Percentiles rank a stretch among this genome's conserved stretches.
phyloP scores from a whole-genome alignment of 495 filamentous ascomycete species.

The Talaromyces wortmannii region DNA sequence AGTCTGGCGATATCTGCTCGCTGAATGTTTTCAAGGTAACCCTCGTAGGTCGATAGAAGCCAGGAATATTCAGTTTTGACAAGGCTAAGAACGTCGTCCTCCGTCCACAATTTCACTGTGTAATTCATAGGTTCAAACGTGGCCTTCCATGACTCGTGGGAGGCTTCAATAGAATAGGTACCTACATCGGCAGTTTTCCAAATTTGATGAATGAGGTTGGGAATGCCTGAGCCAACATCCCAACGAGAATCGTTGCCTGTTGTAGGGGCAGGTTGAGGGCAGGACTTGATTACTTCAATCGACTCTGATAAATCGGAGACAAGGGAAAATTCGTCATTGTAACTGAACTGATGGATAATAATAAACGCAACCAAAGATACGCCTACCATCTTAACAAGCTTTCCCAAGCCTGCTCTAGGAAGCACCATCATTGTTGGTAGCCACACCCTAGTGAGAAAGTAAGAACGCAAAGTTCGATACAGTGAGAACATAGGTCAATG shows the following conservation, averaged over 20 bases:
- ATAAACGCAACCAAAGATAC: background rate
- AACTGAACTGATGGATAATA: background rate
- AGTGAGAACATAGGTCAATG: background rate
- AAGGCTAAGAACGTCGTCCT: background rate
- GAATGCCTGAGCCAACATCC: background rate
- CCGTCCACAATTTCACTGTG: background rate
- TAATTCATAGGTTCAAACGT: background rate
- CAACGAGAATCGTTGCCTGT: background rate
- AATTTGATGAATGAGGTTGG: background rate
- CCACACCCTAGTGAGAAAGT: background rate
- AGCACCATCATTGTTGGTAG: background rate
- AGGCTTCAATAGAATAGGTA: background rate
- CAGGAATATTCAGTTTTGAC: conserved; percentile 3
- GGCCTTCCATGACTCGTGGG: background rate
- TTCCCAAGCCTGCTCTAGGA: background rate
- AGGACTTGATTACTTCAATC: background rate
- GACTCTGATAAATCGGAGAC: background rate
- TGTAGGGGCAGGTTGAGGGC: background rate
- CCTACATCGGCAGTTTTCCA: background rate
- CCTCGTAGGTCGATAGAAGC: conserved; percentile 4
- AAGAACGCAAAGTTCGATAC: background rate
- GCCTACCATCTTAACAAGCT: background rate
- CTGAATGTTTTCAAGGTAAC: conserved; percentile 3
- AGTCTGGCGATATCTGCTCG: conserved; percentile 4
- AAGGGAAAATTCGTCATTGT: background rate